These are phyloP conservation scores for Phaeosphaeria sp. DNA, from an alignment of 2,329 filamentous ascomycete genomes.

Conservation along the genomic window DNA sequence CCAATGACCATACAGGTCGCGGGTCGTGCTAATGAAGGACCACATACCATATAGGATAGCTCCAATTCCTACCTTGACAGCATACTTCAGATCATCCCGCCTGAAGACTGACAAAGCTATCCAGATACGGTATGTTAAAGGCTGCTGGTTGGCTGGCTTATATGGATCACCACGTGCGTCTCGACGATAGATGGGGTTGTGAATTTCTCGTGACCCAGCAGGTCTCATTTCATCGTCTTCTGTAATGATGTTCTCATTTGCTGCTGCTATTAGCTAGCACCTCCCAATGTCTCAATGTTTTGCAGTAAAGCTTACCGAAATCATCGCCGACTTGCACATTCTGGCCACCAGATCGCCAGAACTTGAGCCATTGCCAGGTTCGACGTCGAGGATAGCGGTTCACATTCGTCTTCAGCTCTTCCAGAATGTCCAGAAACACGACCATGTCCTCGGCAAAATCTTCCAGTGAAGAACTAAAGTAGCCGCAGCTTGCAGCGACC, in stretches of 20 bases:
- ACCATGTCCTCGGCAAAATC: constrained; percentile 92
- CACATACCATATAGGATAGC: constrained; percentile 89
- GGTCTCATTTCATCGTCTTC: constrained; percentile 34
- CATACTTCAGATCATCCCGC: constrained; percentile 75
- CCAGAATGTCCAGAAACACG: constrained; percentile 80
- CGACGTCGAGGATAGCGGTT: constrained; percentile 67
- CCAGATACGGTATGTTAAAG: constrained; percentile 60
- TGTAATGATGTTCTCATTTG: constrained; percentile 30
- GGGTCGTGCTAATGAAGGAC: constrained; percentile 79
- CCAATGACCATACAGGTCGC: constrained; percentile 85
- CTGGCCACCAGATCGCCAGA: constrained; percentile 65
- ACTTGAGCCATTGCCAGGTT: constrained; percentile 84
- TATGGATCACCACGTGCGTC: constrained; percentile 36
- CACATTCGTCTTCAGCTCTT: constrained; percentile 79
- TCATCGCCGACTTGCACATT: constrained; percentile 19
- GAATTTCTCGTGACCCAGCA: constrained; percentile 44
- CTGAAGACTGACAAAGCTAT: constrained; percentile 63
- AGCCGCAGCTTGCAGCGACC: constrained; percentile 94
- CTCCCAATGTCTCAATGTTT: background rate
- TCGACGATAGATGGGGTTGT: constrained; percentile 42
- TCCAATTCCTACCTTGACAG: constrained; percentile 90
- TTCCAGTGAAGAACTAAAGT: constrained; percentile 91
- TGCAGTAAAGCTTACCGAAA: constrained; percentile 18
- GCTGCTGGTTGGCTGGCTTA: constrained; percentile 36
- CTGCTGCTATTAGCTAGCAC: constrained; percentile 12